These are phyloP conservation scores for Cantharellus cinnabarinus DNA, from an alignment of 768 basidiomycete species.

Conservation along the genomic window DNA sequence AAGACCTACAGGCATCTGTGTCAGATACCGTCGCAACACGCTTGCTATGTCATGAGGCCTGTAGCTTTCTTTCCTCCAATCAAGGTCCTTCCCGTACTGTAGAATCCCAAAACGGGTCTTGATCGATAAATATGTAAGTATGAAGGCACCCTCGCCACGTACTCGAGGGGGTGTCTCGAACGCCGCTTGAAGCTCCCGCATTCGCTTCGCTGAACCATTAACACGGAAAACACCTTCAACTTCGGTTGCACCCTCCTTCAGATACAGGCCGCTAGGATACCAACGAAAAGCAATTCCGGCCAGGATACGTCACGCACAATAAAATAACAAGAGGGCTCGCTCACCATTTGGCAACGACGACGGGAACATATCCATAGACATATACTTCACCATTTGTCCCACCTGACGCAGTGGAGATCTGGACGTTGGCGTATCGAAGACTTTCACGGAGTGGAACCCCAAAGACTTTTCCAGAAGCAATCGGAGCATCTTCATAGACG, in stretches of 20 bases:
- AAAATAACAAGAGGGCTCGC: constrained; percentile 12
- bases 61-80: constrained; percentile 72
- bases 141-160: constrained; percentile 12
- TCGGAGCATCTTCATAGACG: neutral
- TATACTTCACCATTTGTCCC: constrained; percentile 46
- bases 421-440: constrained; percentile 71
- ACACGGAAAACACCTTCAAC: constrained; percentile 88
- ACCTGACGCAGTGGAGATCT: constrained; percentile 75
- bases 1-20: constrained; percentile 76
- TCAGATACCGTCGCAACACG: constrained; percentile 87
- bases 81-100: constrained; percentile 83
- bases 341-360: constrained; percentile 94
- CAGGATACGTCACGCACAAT: neutral
- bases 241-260: constrained; percentile 84
- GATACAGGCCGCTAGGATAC: constrained; percentile 53
- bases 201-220: constrained; percentile 85
- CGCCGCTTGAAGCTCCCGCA: constrained; percentile 79
- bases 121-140: neutral
- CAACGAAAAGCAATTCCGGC: constrained; percentile 5
- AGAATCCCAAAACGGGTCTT: neutral
- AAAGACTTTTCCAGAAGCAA: constrained; percentile 33
- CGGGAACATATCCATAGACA: constrained; percentile 88
- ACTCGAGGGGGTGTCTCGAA: constrained; percentile 85
- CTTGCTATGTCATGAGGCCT: constrained; percentile 96
- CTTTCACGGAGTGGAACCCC: constrained; percentile 69